Evolutionary conservation across 202 grass and related monocot species (phyloP), one percentile per base, ranked within the genome.

Genomic region (Thinopyrum obtusiflorum): DNA sequence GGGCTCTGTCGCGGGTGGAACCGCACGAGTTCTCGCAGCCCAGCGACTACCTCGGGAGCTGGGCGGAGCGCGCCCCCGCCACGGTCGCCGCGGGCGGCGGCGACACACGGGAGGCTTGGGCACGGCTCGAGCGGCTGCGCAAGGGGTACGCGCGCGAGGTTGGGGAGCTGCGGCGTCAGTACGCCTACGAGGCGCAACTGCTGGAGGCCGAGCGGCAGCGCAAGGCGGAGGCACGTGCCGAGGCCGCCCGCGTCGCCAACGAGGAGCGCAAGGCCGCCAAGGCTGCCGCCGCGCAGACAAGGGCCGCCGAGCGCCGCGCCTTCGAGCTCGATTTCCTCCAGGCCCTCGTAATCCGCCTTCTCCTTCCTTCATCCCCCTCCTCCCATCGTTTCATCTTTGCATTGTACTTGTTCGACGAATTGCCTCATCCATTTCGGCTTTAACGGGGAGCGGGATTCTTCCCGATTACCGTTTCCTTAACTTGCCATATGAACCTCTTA

Each of bases 261-360:
- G 87, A 98, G 90, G 90, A 96, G 74, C 90, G 90, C 82, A 98
- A 92, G 86, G 92, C 86, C 26, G 85, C 88, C 63, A 98, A 96
- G 87, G 92, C 85, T 5, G 89, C 88, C 26, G 93, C 91, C 11
- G 93, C 92, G 44, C 32, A 89, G 90, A 94, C 93, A 32, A 90
- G 93, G 20, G 91, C 93, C 2, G 93, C 88, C 11, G 91, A 95
- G 86, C 84, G 91, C 9, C 81, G 76, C 11, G 93, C 80, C 44
- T 89, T 98, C 80, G 84, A 96, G 73, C 46, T 76, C 27, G 73
- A 55, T 47, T 76, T 76, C 46, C 73, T 46, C 51, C 90, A 92
- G 83, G 85, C 88, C 66, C 91, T 98, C 28, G 96, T 98, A 88
- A 42, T 15, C 26, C 17, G 4, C 26, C 27, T 9, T 76, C 46